These are phyloP conservation scores for Aspergillus steynii DNA, from an alignment of 495 filamentous ascomycete species.

Conservation along the genomic window DNA sequence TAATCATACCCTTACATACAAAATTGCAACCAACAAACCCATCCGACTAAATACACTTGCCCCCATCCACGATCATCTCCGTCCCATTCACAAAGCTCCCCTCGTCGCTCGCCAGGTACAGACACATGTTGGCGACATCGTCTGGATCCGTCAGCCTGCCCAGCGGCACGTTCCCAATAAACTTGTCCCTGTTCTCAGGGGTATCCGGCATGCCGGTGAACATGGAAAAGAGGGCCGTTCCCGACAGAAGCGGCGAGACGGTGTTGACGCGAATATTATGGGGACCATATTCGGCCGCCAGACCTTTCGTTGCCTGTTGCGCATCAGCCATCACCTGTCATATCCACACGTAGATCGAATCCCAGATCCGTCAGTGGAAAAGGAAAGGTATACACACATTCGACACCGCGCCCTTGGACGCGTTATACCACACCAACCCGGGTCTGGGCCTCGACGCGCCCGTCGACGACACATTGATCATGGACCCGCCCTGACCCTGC, in stretches of 20 bases:
- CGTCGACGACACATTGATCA: conserved; percentile 69
- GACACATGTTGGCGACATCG: conserved; percentile 67
- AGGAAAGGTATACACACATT: conserved; percentile 45
- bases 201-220: conserved; percentile 70
- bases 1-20: background rate
- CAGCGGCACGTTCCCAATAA: conserved; percentile 65
- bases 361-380: background rate
- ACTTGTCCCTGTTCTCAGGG: conserved; percentile 66
- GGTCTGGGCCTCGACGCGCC: conserved; percentile 64
- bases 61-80: conserved; percentile 44
- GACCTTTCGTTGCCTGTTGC: conserved; percentile 57
- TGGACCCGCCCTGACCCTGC: conserved; percentile 56
- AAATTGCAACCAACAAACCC: background rate
- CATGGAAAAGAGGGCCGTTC: conserved; percentile 62
- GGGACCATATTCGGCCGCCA: conserved; percentile 67
- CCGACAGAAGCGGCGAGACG: conserved; percentile 61
- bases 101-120: conserved; percentile 68
- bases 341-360: too few species aligned
- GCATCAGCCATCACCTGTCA: too few species aligned
- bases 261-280: conserved; percentile 67
- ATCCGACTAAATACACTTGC: conserved; percentile 32
- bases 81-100: conserved; percentile 69
- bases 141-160: conserved; percentile 61
- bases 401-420: conserved; percentile 64
- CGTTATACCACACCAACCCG: conserved; percentile 70